A percentile compares a stretch with the other conserved stretches of the same genome.
Evolutionary conservation across 305 asterid genomes (phyloP).

Genomic region (Withania somnifera): DNA sequence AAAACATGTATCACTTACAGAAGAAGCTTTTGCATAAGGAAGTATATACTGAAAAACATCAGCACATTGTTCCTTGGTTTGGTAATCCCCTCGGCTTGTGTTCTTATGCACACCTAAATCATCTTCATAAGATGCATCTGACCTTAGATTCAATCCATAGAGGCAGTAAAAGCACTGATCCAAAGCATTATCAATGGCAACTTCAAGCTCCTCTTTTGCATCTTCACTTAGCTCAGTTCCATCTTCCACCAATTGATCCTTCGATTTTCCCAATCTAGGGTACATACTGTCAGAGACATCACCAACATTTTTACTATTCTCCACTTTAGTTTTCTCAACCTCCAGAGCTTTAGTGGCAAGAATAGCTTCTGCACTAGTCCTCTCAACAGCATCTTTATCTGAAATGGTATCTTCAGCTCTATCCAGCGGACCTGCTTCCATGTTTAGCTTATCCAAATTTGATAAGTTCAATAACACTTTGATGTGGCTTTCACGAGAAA

Average conservation of each 20-base stretch:
- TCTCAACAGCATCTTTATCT: constrained; percentile 27
- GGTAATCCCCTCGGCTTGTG: constrained; percentile 95
- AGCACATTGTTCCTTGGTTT: constrained; percentile 98
- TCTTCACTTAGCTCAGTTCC: constrained; percentile 56
- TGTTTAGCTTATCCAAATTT: constrained; percentile 23
- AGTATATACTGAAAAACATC: constrained; percentile 92
- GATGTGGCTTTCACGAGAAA: constrained; percentile 13
- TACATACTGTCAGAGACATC: constrained; percentile 24
- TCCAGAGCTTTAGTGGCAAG: constrained; percentile 21
- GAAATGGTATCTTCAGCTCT: constrained; percentile 21
- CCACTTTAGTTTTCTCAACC: constrained; percentile 27
- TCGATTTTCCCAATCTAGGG: constrained; percentile 21
- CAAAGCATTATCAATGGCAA: constrained; percentile 73
- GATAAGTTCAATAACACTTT: constrained; percentile 27
- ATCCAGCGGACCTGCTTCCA: constrained; percentile 25
- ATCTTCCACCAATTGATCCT: constrained; percentile 27
- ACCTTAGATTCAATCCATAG: constrained; percentile 87
- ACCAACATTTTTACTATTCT: constrained; percentile 24
- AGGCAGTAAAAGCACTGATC: constrained; percentile 96
- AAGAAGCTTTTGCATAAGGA: constrained; percentile 94
- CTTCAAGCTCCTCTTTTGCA: constrained; percentile 89
- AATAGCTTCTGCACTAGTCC: constrained; percentile 25
- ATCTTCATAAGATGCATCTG: constrained; percentile 88
- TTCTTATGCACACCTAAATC: constrained; percentile 83
- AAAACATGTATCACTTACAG: constrained; percentile 48